Conservation (phyloP, 2,329 filamentous ascomycete genomes). For the Fusarium xylarioides region DNA sequence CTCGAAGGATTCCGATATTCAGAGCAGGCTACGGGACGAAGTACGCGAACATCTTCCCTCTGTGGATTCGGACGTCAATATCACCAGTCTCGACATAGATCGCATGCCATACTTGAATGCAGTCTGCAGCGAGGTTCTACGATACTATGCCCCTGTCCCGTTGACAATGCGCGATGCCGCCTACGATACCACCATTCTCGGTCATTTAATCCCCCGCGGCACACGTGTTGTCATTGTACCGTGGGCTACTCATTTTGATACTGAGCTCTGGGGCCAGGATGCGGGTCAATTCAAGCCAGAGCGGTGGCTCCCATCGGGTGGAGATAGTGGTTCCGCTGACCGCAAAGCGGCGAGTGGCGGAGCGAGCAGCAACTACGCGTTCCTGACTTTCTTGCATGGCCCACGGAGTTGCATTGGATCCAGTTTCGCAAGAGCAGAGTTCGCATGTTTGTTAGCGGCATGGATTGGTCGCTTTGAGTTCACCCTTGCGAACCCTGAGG, state of each 20-base stretch:
- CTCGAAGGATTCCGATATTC: slow-evolving; percentile 70
- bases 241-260: slow-evolving; percentile 75
- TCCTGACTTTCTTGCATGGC: slow-evolving; percentile 86
- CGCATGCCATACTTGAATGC: slow-evolving; percentile 81
- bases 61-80: slow-evolving; percentile 47
- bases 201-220: slow-evolving; percentile 72
- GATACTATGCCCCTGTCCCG: slow-evolving; percentile 76
- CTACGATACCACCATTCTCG: slow-evolving; percentile 71
- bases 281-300: slow-evolving; percentile 81
- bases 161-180: slow-evolving; percentile 73
- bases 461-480: slow-evolving; percentile 81
- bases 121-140: slow-evolving; percentile 79
- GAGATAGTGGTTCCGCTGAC: slow-evolving; percentile 47
- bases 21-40: slow-evolving; percentile 73
- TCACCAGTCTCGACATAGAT: slow-evolving; percentile 67
- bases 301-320: slow-evolving; percentile 69
- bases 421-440: slow-evolving; percentile 82
- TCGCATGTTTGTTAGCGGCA: slow-evolving; percentile 81
- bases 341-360: slow-evolving; percentile 70
- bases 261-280: slow-evolving; percentile 78
- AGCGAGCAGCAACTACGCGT: slow-evolving; percentile 78
- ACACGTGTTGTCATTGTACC: slow-evolving; percentile 73
- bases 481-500: slow-evolving; percentile 63
- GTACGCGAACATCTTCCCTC: slow-evolving; percentile 69
- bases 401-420: slow-evolving; percentile 87